phyloP scores from a whole-genome alignment of 768 basidiomycete genomes.

The Tricholoma sp. region DNA sequence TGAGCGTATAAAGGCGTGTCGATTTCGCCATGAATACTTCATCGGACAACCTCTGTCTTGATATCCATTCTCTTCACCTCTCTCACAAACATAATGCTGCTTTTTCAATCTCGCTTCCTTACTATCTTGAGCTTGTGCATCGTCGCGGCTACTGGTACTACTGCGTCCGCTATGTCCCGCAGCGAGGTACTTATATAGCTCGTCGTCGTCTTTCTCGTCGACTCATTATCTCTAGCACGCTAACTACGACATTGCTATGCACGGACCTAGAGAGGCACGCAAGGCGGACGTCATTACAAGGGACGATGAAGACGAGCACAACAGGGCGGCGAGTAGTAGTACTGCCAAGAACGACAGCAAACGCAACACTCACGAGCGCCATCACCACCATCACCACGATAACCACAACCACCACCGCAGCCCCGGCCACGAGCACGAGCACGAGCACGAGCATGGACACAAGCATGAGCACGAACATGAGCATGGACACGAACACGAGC shows the following conservation, averaged over 20 bases:
- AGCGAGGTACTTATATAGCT: background rate
- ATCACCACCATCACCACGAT: background rate
- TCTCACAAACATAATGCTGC: constrained; percentile 1
- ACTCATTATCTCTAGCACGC: background rate
- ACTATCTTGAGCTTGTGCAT: constrained; percentile 5
- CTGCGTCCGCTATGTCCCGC: background rate
- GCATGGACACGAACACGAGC: background rate
- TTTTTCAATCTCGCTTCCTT: constrained; percentile 3
- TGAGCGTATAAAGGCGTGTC: background rate
- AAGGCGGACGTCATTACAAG: background rate
- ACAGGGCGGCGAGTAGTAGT: background rate
- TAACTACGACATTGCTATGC: background rate
- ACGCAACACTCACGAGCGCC: background rate
- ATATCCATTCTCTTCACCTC: background rate
- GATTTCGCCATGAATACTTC: background rate
- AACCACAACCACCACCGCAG: background rate
- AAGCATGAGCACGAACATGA: background rate
- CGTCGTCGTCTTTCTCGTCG: background rate
- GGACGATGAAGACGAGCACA: no score
- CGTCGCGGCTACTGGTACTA: background rate
- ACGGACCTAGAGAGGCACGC: background rate
- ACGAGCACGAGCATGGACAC: background rate
- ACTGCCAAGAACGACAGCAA: background rate
- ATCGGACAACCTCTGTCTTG: background rate
- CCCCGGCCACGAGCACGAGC: background rate